Evolutionary conservation across 192 early-diverging fungal genomes (phyloP).

Genomic region (Glomus cerebriforme): DNA sequence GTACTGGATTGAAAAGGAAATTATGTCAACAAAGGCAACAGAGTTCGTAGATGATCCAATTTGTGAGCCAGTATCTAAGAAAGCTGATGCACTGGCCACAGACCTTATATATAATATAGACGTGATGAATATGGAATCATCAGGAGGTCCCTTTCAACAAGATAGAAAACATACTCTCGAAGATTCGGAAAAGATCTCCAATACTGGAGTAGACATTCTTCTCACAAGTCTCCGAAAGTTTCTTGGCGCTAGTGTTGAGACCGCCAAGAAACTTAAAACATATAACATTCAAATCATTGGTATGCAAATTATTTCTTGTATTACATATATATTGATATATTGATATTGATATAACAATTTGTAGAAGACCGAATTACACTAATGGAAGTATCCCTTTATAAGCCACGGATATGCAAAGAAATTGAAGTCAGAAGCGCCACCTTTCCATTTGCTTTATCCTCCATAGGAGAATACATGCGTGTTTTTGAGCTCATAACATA

Average conservation of each 20-base stretch:
- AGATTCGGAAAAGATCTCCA: slow-evolving; percentile 19
- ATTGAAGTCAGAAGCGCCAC: slow-evolving; percentile 28
- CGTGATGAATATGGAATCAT: slow-evolving; percentile 18
- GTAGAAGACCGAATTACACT: slow-evolving; percentile 29
- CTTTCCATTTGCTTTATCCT: slow-evolving; percentile 29
- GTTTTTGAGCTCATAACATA: slow-evolving; percentile 21
- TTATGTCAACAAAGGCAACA: slow-evolving; percentile 26
- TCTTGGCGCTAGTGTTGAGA: slow-evolving; percentile 27
- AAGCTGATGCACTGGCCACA: slow-evolving; percentile 21
- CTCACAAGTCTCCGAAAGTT: slow-evolving; percentile 12
- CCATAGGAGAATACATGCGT: slow-evolving; percentile 24
- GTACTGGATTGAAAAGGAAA: slow-evolving; percentile 27
- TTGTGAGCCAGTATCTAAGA: slow-evolving; percentile 15
- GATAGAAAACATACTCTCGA: slow-evolving; percentile 20
- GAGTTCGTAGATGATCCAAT: slow-evolving; percentile 24
- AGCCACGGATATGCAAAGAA: slow-evolving; percentile 23
- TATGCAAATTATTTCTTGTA: slow-evolving; percentile 25
- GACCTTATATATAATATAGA: slow-evolving; percentile 29
- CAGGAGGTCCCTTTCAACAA: slow-evolving; percentile 18
- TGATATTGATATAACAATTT: slow-evolving; percentile 26
- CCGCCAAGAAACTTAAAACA: slow-evolving; percentile 21
- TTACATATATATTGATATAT: slow-evolving; percentile 18
- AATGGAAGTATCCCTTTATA: slow-evolving; percentile 31
- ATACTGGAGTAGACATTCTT: slow-evolving; percentile 23
- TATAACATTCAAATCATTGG: slow-evolving; percentile 28